These are phyloP conservation scores for Musa itinerans DNA, from an alignment of 176 grass and related monocot genomes.

Conservation along the genomic window DNA sequence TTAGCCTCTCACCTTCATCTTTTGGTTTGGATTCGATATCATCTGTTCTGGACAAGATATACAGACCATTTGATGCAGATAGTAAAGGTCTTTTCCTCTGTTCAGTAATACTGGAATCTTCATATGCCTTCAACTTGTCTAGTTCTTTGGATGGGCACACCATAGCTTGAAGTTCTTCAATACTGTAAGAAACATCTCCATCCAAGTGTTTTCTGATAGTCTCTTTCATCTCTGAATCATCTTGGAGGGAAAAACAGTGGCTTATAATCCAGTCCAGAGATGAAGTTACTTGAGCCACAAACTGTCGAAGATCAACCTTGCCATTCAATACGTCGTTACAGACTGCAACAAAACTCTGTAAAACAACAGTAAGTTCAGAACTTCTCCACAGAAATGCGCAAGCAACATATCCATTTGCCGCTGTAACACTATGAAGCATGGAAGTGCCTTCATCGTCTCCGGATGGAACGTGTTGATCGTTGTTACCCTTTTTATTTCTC, in stretches of 20 bases:
- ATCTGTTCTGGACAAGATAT: slow-evolving; percentile 5
- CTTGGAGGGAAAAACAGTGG: slow-evolving; percentile 15
- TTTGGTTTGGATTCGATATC: slow-evolving; percentile 21
- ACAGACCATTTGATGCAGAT: slow-evolving; percentile 12
- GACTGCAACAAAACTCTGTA: slow-evolving; percentile 4
- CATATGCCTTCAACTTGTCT: slow-evolving; percentile 13
- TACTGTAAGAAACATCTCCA: slow-evolving; percentile 21
- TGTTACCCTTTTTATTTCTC: background rate
- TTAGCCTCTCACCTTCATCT: slow-evolving; percentile 8
- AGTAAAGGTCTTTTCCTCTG: background rate
- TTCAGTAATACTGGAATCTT: background rate
- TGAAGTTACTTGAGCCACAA: slow-evolving; percentile 4
- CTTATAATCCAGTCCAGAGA: slow-evolving; percentile 10
- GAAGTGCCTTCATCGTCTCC: background rate
- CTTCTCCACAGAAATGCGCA: slow-evolving; percentile 17
- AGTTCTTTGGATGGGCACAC: background rate
- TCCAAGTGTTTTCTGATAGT: slow-evolving; percentile 14
- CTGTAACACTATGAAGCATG: background rate
- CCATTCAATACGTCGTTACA: background rate
- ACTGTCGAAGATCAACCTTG: slow-evolving; percentile 1
- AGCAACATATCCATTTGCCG: slow-evolving; percentile 10
- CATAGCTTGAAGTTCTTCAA: background rate
- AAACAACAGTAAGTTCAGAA: slow-evolving; percentile 9
- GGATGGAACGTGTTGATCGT: background rate
- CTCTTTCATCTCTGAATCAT: slow-evolving; percentile 20